A percentile compares a stretch with the other conserved stretches of the same genome.
Conservation (phyloP, 2,329 filamentous ascomycete species). For the Lizonia empirigonia region DNA sequence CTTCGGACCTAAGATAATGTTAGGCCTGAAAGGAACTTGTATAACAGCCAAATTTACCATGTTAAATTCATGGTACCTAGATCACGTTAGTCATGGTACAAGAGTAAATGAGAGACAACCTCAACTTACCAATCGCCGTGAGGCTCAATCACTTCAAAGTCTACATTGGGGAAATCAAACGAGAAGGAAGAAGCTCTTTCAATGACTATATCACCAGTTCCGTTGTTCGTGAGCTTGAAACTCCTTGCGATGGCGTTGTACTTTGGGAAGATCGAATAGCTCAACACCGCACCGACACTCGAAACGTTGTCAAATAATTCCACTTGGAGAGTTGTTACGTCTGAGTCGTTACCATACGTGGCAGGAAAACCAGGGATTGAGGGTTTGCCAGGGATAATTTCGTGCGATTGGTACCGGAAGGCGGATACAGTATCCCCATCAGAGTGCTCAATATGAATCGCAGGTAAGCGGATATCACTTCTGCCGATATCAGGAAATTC, state of each 20-base stretch:
- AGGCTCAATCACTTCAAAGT: constrained; percentile 67
- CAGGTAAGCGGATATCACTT: constrained; percentile 67
- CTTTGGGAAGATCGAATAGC: constrained; percentile 67
- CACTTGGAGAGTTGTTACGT: constrained; percentile 65
- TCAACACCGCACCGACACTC: constrained; percentile 62
- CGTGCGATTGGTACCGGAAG: constrained; percentile 63
- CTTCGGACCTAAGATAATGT: too few species aligned
- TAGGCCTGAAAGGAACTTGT: too few species aligned
- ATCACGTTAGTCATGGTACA: too few species aligned
- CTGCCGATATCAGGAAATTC: constrained; percentile 69
- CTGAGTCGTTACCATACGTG: constrained; percentile 61
- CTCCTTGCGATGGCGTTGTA: constrained; percentile 67
- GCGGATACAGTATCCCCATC: constrained; percentile 64
- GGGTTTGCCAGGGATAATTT: constrained; percentile 63
- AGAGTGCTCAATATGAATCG: constrained; percentile 64
- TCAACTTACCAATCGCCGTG: constrained; percentile 71
- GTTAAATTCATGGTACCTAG: constrained; percentile 62
- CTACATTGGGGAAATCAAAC: constrained; percentile 64
- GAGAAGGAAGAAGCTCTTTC: constrained; percentile 66
- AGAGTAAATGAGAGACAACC: too few species aligned
- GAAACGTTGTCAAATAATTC: constrained; percentile 65
- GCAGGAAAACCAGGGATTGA: constrained; percentile 61
- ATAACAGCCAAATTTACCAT: too few species aligned
- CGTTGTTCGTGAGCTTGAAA: constrained; percentile 66
- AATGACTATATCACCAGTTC: constrained; percentile 58